These are phyloP conservation scores for Phytopythium boreale DNA, from an alignment of 352 stramenopile genomes.

Conservation along the genomic window DNA sequence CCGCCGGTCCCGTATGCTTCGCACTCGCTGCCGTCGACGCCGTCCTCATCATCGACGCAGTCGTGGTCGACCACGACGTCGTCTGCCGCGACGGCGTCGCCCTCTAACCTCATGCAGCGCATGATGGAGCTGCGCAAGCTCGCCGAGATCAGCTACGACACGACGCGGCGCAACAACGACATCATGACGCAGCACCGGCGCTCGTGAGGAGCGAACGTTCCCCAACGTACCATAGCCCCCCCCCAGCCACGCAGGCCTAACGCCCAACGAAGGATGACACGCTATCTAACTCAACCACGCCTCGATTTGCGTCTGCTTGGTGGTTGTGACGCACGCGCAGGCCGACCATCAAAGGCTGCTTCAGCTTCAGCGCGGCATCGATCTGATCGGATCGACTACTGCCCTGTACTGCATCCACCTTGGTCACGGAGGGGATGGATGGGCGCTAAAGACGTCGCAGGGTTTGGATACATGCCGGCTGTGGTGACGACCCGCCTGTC, in stretches of 20 bases:
- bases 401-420: too few species aligned
- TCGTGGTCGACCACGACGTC: background rate
- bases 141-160: constrained; percentile 29
- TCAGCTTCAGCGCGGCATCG: too few species aligned
- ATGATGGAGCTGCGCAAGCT: constrained; percentile 27
- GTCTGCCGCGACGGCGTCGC: background rate
- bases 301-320: too few species aligned
- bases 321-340: too few species aligned
- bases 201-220: too few species aligned
- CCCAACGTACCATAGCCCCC: background rate
- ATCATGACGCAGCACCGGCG: constrained; percentile 20
- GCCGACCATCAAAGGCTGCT: too few species aligned
- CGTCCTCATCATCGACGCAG: background rate
- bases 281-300: background rate
- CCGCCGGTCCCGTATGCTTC: background rate
- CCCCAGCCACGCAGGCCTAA: background rate
- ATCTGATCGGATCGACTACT: too few species aligned
- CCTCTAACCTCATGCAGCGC: constrained; percentile 17
- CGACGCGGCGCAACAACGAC: constrained; percentile 20
- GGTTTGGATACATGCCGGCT: background rate
- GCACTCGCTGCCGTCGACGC: background rate
- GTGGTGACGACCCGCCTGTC: background rate
- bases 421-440: too few species aligned
- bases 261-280: background rate
- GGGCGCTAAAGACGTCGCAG: background rate